Base-by-base conservation (phyloP, 1,284 basidiomycete genomes). In the Malassezia equina region DNA sequence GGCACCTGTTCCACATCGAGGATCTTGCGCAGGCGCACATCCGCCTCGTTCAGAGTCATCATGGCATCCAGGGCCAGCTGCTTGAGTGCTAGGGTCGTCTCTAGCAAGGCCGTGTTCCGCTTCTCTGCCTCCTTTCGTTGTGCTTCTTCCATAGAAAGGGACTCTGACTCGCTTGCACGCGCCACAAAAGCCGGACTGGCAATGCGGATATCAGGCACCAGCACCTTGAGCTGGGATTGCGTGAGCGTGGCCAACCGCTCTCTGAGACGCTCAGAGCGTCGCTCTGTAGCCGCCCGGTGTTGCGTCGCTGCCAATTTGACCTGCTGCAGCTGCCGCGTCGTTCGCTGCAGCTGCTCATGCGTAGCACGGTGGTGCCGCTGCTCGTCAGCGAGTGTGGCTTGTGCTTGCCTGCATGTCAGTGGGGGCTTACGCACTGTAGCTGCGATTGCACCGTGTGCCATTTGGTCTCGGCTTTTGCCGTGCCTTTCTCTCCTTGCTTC, bases 41-140 rank as follows among this genome's bases (percentile, higher is more conserved):
- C 58, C 5, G 51, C 58, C 21, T 46, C 27, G 29, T 53, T 32
- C 23, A 59, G 15, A 17, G 49, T 32, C 23, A 31, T 28, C 9
- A 59, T 23, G 4, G 53, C 53, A 21, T 59, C 58, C 8, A 52
- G 23, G 15, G 50, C 52, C 12, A 59, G 41, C 15, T 47, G 49
- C 24, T 59, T 59, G n/a, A 52, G 40, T 21, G 54, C 58, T 2
- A 51, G 44, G 3, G 49, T 24, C 11, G 50, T 33, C 9, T 56
- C 53, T 8, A 56, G 24, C 24, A 59, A 32, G 13, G 48, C 45
- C 3, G 29, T 41, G 12, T 48, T 46, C 3, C 44, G 40, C 28
- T 56, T 51, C 27, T 59, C 58, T 4, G 46, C 34, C 15, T 44
- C 52, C 19, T 17, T 39, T 19, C 53, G 52, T 32, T 58, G 57